Evolutionary conservation across 352 stramenopile species (phyloP), one percentile per base, ranked within the genome.

Genomic region (Phytophthora sp.): DNA sequence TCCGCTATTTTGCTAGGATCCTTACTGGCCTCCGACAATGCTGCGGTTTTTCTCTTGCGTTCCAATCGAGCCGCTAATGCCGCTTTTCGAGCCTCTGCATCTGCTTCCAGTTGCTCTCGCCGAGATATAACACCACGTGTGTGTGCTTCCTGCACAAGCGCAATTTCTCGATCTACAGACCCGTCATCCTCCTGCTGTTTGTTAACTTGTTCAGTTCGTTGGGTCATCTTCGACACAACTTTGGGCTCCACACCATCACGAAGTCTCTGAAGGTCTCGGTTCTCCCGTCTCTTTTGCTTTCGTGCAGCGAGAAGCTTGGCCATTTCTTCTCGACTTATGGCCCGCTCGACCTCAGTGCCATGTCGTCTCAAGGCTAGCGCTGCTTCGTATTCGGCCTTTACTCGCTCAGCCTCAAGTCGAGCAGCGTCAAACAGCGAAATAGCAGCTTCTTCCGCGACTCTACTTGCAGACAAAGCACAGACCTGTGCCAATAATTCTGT

Each of bases 101-200:
- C 76, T 1, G 46, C 18, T 26, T 80, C 67, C 0, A 84, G 37
- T 21, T 82, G 70, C 20, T 68, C 26, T 17, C 69, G 30, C 17
- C 66, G 59, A 35, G 59, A 51, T 17, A 62, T 56, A 32, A 77
- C 44, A 3, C 73, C 55, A 2, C 49, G 58, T 2, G 56, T 59
- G 41, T 82, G 76, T 18, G 66, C 66, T 3, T 63, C 62, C 31
- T 74, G 62, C 4, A 84, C 63, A 11, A 50, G 54, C 8, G 62
- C 61, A 11, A 82, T 73, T 32, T 70, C 60, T 57, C 37, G 66
- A 43, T 62, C 54, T 8, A 69, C 32, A 12, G 46, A 54, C 24
- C 42, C 37, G 17, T 80, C 75, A 18, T 53, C 50, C 26, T 64
- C 59, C 3, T 54, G n/a, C 13, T 57, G 31, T 0, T 49, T 43